Evolutionary conservation across 169 alveolate species (phyloP).

Genomic region (Plasmodium gonderi): DNA sequence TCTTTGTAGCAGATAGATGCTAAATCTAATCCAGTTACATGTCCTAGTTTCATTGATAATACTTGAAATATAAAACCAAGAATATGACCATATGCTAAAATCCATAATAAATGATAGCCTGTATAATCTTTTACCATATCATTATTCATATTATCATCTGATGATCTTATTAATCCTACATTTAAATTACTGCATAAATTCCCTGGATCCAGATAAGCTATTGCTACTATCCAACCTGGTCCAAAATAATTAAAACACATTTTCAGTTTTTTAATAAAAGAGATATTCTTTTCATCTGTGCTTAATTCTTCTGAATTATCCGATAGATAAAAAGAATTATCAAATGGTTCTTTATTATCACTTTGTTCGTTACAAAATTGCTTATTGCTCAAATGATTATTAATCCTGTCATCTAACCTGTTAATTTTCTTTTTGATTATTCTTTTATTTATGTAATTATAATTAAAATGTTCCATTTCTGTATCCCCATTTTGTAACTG

Average conservation of each 20-base stretch:
- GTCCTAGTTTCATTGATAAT: slow-evolving; percentile 79
- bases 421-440: slow-evolving; percentile 1
- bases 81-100: slow-evolving; percentile 76
- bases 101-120: slow-evolving; percentile 80
- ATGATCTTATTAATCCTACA: slow-evolving; percentile 76
- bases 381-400: neutral
- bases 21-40: slow-evolving; percentile 79
- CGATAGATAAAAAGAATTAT: slow-evolving; percentile 10
- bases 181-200: slow-evolving; percentile 81
- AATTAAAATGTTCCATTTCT: neutral
- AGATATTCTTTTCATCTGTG: neutral
- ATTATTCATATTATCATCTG: neutral
- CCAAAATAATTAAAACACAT: slow-evolving; percentile 78
- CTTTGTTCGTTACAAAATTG: no score
- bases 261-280: slow-evolving; percentile 25
- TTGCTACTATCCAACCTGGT: slow-evolving; percentile 84
- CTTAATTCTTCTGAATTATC: slow-evolving; percentile 13
- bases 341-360: neutral
- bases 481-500: neutral
- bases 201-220: slow-evolving; percentile 85
- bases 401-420: neutral
- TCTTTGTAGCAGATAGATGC: slow-evolving; percentile 75
- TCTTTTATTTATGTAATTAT: neutral
- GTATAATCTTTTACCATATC: slow-evolving; percentile 49
- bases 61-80: slow-evolving; percentile 79